Conservation (phyloP, 2,329 filamentous ascomycete species). For the Botrytis sinoallii region DNA sequence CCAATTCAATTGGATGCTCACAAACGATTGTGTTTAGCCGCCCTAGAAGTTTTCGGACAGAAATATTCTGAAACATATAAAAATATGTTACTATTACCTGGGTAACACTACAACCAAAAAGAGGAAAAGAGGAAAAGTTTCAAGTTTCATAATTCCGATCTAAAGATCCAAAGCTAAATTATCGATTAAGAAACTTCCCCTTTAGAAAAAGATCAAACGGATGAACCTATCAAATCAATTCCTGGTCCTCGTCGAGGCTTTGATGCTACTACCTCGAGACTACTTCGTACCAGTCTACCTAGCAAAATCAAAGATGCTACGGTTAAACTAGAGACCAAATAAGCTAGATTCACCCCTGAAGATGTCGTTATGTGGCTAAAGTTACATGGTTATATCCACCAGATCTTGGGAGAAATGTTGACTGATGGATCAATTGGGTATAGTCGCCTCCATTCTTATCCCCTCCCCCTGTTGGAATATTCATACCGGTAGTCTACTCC, state of each 20-base stretch:
- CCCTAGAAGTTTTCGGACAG: not conserved
- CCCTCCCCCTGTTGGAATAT: not conserved
- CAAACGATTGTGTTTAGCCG: not conserved
- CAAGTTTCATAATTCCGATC: not conserved
- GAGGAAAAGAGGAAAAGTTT: not conserved
- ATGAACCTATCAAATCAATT: not conserved
- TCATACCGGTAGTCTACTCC: not conserved
- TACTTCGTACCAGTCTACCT: not conserved
- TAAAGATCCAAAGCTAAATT: not conserved
- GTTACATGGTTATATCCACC: not conserved
- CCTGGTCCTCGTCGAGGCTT: not conserved
- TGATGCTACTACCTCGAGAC: not conserved
- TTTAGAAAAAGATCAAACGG: too few relatives aligned
- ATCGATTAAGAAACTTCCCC: not conserved
- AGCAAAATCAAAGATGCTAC: not conserved
- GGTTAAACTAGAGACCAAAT: not conserved
- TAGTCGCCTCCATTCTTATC: not conserved
- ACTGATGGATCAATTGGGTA: not conserved
- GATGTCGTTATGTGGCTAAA: conserved; percentile 7
- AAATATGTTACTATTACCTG: not conserved
- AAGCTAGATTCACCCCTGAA: not conserved
- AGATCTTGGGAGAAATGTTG: conserved; percentile 5
- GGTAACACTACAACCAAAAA: not conserved
- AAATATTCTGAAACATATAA: not conserved
- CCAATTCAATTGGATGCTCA: not conserved